Conservation (phyloP, 176 grass and related monocot genomes). For the Aegilops sharonensis region DNA sequence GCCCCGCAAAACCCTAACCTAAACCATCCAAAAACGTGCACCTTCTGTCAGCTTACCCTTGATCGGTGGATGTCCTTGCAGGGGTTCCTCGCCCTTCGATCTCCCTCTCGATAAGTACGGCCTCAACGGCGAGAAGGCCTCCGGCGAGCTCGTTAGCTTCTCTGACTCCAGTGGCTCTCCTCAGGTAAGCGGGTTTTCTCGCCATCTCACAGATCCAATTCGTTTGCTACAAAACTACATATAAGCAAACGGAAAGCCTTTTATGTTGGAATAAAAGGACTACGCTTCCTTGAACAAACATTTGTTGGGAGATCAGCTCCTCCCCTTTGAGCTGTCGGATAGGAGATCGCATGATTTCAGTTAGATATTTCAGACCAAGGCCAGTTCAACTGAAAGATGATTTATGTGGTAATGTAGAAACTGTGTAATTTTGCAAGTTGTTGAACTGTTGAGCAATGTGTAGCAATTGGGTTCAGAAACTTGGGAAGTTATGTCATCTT, state of each 20-base stretch:
- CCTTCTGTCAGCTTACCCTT: not conserved
- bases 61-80: constrained; percentile 31
- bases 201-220: not conserved
- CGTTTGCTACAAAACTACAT: not conserved
- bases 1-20: constrained; percentile 27
- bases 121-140: constrained; percentile 36
- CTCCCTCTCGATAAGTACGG: constrained; percentile 59
- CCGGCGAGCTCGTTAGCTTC: constrained; percentile 65
- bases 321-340: not conserved
- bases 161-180: constrained; percentile 50
- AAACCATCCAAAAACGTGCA: not conserved
- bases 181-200: constrained; percentile 40
- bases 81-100: constrained; percentile 52
- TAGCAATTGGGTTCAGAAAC: not conserved
- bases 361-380: not conserved
- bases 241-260: not conserved
- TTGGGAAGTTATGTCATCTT: not conserved
- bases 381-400: not conserved
- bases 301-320: not conserved
- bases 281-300: not conserved
- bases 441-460: not conserved
- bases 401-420: not conserved
- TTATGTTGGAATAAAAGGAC: not conserved
- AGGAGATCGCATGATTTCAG: not conserved
- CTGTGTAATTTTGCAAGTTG: not conserved